These are phyloP conservation scores for Pyricularia sp. DNA, from an alignment of 2,329 filamentous ascomycete species.

Conservation along the genomic window DNA sequence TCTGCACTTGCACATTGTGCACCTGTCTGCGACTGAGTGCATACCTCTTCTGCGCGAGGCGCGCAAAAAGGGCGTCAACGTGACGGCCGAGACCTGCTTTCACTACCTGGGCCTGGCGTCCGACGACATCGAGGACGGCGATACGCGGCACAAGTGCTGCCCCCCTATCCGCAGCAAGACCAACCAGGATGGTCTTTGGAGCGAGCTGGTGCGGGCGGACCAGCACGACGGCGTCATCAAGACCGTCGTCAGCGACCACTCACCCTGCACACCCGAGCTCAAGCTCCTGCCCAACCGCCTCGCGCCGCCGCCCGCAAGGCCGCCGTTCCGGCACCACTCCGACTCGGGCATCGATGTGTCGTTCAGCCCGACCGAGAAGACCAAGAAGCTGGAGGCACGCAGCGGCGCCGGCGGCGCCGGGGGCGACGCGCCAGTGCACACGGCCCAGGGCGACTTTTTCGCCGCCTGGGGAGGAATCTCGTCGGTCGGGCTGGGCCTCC, in stretches of 20 bases:
- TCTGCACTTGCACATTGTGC: constrained; percentile 86
- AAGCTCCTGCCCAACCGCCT: constrained; percentile 74
- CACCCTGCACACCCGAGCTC: constrained; percentile 87
- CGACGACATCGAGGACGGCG: constrained; percentile 72
- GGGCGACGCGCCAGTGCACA: constrained; percentile 3
- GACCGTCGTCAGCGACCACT: constrained; percentile 92
- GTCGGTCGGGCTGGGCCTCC: constrained; percentile 83
- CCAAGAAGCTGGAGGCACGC: constrained; percentile 8
- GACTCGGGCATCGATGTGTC: constrained; percentile 46
- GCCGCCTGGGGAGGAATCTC: constrained; percentile 94
- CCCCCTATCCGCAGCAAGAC: constrained; percentile 74
- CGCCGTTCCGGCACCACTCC: constrained; percentile 24
- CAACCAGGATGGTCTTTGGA: constrained; percentile 84
- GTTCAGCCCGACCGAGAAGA: constrained; percentile 12
- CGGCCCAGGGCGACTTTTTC: constrained; percentile 71
- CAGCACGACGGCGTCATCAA: constrained; percentile 68
- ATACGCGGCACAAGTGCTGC: constrained; percentile 92
- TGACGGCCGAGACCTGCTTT: constrained; percentile 93
- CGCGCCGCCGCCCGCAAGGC: constrained; percentile 22
- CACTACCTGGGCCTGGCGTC: constrained; percentile 83
- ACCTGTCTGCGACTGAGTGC: constrained; percentile 80
- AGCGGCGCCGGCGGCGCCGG: constrained; percentile 12
- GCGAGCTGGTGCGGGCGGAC: constrained; percentile 52
- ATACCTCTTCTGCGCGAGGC: constrained; percentile 74
- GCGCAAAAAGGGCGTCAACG: constrained; percentile 65